A percentile compares a stretch with the other conserved stretches of the same genome.
These are phyloP conservation scores for Aspergillus sp. DNA, from an alignment of 2,329 filamentous ascomycete species.

Conservation along the genomic window DNA sequence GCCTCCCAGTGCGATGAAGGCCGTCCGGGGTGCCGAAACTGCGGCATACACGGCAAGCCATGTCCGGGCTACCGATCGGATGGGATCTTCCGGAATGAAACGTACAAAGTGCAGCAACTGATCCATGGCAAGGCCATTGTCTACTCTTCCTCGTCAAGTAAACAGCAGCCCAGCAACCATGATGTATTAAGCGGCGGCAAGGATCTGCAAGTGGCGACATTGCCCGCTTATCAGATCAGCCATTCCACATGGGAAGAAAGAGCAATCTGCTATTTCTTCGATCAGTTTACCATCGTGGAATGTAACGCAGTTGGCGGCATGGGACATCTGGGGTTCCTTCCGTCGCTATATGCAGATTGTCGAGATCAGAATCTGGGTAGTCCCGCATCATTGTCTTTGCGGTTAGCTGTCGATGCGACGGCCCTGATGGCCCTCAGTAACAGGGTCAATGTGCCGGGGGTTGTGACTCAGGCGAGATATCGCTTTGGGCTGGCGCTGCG, in stretches of 20 bases:
- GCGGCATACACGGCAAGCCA: slow-evolving; percentile 36
- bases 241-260: slow-evolving; percentile 41
- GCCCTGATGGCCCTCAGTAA: slow-evolving; percentile 38
- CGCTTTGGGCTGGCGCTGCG: slow-evolving; percentile 37
- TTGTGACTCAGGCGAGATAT: slow-evolving; percentile 33
- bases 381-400: slow-evolving; percentile 31
- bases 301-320: slow-evolving; percentile 27
- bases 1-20: slow-evolving; percentile 40
- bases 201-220: slow-evolving; percentile 9
- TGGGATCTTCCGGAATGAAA: slow-evolving; percentile 40
- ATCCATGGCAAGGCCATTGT: slow-evolving; percentile 24
- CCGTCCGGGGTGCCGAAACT: slow-evolving; percentile 40
- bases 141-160: neutral
- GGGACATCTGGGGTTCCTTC: slow-evolving; percentile 41
- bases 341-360: slow-evolving; percentile 36
- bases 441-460: slow-evolving; percentile 26
- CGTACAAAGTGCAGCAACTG: slow-evolving; percentile 30
- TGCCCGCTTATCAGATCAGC: slow-evolving; percentile 24
- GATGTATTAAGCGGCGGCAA: neutral
- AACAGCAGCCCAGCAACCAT: neutral
- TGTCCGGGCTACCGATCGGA: slow-evolving; percentile 42
- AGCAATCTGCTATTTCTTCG: slow-evolving; percentile 45
- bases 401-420: slow-evolving; percentile 39
- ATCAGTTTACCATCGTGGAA: slow-evolving; percentile 38
- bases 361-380: slow-evolving; percentile 21